Evolutionary conservation across 345 rosid species (phyloP).

Genomic region (Zanthoxylum bungeanum): DNA sequence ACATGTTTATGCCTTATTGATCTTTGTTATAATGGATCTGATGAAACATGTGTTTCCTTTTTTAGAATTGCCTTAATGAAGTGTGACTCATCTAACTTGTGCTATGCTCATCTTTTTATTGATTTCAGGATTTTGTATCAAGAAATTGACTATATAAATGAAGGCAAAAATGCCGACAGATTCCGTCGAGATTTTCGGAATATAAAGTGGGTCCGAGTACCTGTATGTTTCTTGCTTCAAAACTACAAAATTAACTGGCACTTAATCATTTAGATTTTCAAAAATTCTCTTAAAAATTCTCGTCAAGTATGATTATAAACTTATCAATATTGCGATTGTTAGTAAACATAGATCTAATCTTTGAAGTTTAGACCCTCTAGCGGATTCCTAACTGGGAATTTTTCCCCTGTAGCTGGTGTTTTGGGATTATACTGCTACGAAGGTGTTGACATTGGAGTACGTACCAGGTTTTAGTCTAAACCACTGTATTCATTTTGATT

Average conservation of each 20-base stretch:
- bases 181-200: conserved; percentile 92
- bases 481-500: conserved; percentile 19
- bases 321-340: not conserved
- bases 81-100: not conserved
- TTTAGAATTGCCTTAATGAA: not conserved
- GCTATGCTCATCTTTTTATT: conserved; percentile 11
- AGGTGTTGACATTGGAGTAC: conserved; percentile 96
- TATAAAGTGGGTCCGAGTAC: conserved; percentile 89
- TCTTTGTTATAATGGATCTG: not conserved
- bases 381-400: conserved; percentile 1
- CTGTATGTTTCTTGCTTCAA: conserved; percentile 54
- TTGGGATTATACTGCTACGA: conserved; percentile 90
- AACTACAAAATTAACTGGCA: conserved; percentile 1
- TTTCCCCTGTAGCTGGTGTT: conserved; percentile 58
- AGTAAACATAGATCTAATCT: not conserved
- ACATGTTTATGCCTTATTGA: not conserved
- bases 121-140: conserved; percentile 76
- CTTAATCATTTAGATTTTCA: not conserved
- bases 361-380: not conserved
- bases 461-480: conserved; percentile 70
- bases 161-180: conserved; percentile 90
- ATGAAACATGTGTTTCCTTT: not conserved
- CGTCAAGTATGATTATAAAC: not conserved
- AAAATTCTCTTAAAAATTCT: not conserved
- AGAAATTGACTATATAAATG: conserved; percentile 95